These are phyloP conservation scores for Citrus mangshanensis DNA, from an alignment of 345 rosid genomes.

Conservation along the genomic window DNA sequence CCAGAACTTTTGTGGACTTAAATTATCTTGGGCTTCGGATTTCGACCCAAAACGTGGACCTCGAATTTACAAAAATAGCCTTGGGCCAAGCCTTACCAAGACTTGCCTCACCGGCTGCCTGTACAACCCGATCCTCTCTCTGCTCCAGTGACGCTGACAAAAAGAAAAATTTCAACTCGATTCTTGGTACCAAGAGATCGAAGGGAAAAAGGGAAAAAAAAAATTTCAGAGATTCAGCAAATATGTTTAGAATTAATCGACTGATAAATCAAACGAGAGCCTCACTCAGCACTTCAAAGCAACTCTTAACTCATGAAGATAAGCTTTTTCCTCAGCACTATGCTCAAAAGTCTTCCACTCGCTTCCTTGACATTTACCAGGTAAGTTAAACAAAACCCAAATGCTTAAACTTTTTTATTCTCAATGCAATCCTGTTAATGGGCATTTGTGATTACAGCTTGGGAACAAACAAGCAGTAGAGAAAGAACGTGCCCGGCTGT, in stretches of 20 bases:
- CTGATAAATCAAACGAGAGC: not conserved
- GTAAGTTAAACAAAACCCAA: conserved; percentile 17
- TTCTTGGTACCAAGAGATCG: not conserved
- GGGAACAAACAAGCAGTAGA: conserved; percentile 67
- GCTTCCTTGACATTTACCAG: conserved; percentile 74
- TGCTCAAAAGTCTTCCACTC: conserved; percentile 47
- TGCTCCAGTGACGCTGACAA: not conserved
- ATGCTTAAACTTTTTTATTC: not conserved
- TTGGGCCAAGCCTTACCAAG: not conserved
- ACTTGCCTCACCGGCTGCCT: not conserved
- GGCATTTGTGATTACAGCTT: conserved; percentile 36
- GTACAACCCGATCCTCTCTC: not conserved
- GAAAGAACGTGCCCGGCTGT: conserved; percentile 90
- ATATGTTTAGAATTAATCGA: conserved; percentile 53
- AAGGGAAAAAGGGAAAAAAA: not conserved
- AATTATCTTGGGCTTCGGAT: too few species aligned
- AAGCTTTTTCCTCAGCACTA: conserved; percentile 35
- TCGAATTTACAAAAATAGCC: not conserved
- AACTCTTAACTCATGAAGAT: conserved; percentile 10
- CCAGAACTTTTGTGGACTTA: too few species aligned
- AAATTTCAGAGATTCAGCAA: not conserved
- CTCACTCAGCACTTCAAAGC: conserved; percentile 25
- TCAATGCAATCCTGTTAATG: not conserved
- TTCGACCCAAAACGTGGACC: not conserved
- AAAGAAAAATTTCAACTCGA: not conserved